phyloP scores from a whole-genome alignment of 176 grass and related monocot genomes.

The Triticum monococcum region DNA sequence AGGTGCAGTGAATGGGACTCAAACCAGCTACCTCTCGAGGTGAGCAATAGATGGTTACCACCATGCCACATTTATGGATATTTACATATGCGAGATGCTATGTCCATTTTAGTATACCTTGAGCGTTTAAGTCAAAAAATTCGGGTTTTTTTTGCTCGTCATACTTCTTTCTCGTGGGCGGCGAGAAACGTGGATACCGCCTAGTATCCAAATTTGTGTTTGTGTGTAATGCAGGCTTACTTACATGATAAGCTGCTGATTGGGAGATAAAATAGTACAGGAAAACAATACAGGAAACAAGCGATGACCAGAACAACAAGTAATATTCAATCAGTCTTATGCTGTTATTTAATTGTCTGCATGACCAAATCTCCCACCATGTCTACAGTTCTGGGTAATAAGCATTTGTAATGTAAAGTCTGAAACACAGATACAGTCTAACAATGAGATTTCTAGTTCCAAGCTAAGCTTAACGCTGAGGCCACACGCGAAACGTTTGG shows the following conservation, averaged over 20 bases:
- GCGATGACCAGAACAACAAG: not conserved
- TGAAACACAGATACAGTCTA: not conserved
- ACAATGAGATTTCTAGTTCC: not conserved
- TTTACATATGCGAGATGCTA: too few species aligned
- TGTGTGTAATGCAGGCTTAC: not conserved
- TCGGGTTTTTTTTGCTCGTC: too few species aligned
- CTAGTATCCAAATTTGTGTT: too few species aligned
- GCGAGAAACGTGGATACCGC: too few species aligned
- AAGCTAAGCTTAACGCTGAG: not conserved
- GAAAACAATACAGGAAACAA: not conserved
- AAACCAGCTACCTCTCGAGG: too few species aligned
- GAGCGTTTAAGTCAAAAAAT: too few species aligned
- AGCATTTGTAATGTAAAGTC: not conserved
- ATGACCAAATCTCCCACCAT: conserved; percentile 4
- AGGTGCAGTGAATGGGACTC: too few species aligned
- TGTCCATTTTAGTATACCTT: too few species aligned
- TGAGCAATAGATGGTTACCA: too few species aligned
- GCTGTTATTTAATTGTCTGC: not conserved
- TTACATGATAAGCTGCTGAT: not conserved
- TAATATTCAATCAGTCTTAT: not conserved
- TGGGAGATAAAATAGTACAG: not conserved
- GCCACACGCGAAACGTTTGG: not conserved
- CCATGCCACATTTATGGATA: too few species aligned
- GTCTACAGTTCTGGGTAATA: not conserved
- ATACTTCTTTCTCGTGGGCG: too few species aligned